Conservation (phyloP, 129 eudicot species). For the Chrysanthemum makinoi region DNA sequence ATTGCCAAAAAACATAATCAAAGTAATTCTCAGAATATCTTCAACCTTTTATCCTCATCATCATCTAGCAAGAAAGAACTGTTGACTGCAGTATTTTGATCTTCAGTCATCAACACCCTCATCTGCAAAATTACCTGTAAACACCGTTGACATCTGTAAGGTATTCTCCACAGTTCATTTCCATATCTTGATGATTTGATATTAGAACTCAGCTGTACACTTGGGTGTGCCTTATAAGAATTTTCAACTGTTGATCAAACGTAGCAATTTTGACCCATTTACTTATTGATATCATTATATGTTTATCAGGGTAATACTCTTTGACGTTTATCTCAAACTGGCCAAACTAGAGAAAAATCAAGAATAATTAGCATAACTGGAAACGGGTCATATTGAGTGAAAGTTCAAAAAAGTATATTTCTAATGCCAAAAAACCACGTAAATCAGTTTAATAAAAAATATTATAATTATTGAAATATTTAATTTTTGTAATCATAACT, state of each 20-base stretch:
- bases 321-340: too few relatives aligned
- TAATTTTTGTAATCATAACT: too few relatives aligned
- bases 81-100: slow-evolving; percentile 81
- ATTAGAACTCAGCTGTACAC: slow-evolving; percentile 9
- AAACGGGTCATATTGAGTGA: too few relatives aligned
- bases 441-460: not conserved
- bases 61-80: slow-evolving; percentile 89
- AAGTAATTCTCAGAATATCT: slow-evolving; percentile 1
- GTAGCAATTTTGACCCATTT: too few relatives aligned
- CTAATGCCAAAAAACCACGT: too few relatives aligned
- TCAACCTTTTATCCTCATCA: slow-evolving; percentile 66
- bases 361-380: too few relatives aligned
- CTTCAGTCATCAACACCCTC: slow-evolving; percentile 89
- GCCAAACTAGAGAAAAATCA: too few relatives aligned
- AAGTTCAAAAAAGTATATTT: too few relatives aligned
- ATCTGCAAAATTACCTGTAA: slow-evolving; percentile 67
- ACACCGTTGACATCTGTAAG: slow-evolving; percentile 1
- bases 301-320: too few relatives aligned
- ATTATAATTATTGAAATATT: too few relatives aligned
- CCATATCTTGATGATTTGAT: slow-evolving; percentile 10
- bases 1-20: not conserved
- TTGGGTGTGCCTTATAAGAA: not conserved
- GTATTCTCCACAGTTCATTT: not conserved
- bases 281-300: too few relatives aligned
- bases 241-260: too few relatives aligned